Percentiles rank a stretch among this genome's conserved stretches.
Evolutionary conservation across 2,329 filamentous ascomycete species (phyloP).

Genomic region (Acrocalymma vagum): DNA sequence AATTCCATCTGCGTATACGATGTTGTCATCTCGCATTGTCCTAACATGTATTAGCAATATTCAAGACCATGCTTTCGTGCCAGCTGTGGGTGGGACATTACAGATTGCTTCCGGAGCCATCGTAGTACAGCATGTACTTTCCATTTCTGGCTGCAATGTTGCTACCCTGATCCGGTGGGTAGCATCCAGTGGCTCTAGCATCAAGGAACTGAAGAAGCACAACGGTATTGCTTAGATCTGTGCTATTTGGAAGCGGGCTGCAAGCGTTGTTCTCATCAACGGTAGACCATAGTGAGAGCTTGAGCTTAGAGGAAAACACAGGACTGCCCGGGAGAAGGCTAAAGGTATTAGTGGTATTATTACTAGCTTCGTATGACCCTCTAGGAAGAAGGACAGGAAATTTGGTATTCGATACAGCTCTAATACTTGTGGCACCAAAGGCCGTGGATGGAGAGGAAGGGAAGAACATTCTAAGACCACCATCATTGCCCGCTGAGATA

Average conservation of each 20-base stretch:
- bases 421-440: constrained; percentile 54
- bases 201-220: constrained; percentile 45
- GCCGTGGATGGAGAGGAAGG: constrained; percentile 52
- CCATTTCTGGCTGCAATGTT: constrained; percentile 60
- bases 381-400: constrained; percentile 38
- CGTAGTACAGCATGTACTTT: constrained; percentile 53
- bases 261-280: constrained; percentile 62
- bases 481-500: constrained; percentile 63
- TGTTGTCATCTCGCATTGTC: constrained; percentile 23
- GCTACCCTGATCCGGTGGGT: constrained; percentile 22
- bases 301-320: constrained; percentile 19
- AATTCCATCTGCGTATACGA: constrained; percentile 22
- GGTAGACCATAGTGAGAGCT: constrained; percentile 43
- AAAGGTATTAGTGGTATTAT: constrained; percentile 27
- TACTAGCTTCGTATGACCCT: constrained; percentile 37
- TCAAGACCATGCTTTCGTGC: neutral
- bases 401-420: constrained; percentile 52
- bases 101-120: constrained; percentile 16
- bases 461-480: constrained; percentile 59
- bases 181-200: constrained; percentile 18
- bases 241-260: constrained; percentile 59
- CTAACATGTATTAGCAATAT: constrained; percentile 2
- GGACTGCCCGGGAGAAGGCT: constrained; percentile 47
- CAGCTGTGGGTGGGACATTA: neutral
- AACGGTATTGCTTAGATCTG: constrained; percentile 65